phyloP scores from a whole-genome alignment of 2,329 filamentous ascomycete genomes.

The Achaetomium macrosporum region DNA sequence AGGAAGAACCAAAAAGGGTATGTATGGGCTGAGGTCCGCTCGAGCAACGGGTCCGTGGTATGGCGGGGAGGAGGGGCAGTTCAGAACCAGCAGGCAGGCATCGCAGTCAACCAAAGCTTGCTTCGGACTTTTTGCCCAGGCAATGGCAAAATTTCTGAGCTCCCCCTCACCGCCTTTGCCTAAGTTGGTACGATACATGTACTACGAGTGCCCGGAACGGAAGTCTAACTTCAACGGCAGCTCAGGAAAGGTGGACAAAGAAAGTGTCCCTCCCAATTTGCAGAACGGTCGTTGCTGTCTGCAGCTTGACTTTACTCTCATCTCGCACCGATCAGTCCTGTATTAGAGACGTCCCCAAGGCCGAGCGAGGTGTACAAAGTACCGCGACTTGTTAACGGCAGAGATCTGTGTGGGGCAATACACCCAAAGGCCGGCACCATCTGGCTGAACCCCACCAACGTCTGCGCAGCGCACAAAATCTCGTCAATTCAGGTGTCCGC shows the following conservation, averaged over 20 bases:
- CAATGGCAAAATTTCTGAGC: constrained; percentile 23
- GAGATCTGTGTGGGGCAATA: constrained; percentile 18
- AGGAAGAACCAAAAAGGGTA: background rate
- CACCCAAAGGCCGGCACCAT: constrained; percentile 4
- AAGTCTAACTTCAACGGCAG: background rate
- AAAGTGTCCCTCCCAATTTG: background rate
- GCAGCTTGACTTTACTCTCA: too few relatives aligned
- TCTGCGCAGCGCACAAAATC: constrained; percentile 27
- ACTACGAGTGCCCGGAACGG: background rate
- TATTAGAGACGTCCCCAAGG: too few relatives aligned
- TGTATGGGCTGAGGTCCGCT: constrained; percentile 7
- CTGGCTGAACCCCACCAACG: constrained; percentile 25
- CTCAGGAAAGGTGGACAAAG: background rate
- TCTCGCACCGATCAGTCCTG: too few relatives aligned
- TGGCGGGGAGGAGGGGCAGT: constrained; percentile 23
- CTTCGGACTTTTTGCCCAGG: constrained; percentile 24
- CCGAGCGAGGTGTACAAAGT: too few relatives aligned
- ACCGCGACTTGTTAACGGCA: background rate
- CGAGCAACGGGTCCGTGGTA: constrained; percentile 6
- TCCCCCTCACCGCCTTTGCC: constrained; percentile 23
- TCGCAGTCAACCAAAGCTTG: constrained; percentile 15
- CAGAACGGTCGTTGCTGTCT: too few relatives aligned
- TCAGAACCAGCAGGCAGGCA: constrained; percentile 12
- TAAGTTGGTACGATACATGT: constrained; percentile 11
- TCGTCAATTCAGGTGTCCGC: constrained; percentile 22